Percentiles rank a stretch among this genome's conserved stretches.
phyloP scores from a whole-genome alignment of 495 filamentous ascomycete species.

The Hypoxylon crocopeplum region DNA sequence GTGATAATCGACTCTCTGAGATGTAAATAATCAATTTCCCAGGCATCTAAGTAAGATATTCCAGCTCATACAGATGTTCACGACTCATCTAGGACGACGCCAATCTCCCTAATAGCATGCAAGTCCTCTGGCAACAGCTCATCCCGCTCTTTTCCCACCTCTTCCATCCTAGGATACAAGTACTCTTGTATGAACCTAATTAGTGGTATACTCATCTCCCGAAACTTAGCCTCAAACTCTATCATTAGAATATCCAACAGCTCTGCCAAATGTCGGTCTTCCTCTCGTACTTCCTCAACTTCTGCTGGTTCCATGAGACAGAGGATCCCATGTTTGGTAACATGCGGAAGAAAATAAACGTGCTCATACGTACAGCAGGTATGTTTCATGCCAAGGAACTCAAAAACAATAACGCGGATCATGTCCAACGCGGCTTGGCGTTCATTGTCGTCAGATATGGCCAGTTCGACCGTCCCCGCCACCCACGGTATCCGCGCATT shows the following conservation, averaged over 20 bases:
- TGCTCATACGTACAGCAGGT: slow-evolving; percentile 2
- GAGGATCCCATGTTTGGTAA: neutral
- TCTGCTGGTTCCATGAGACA: slow-evolving; percentile 11
- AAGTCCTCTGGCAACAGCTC: neutral
- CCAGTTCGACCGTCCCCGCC: no score
- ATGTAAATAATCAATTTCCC: no score
- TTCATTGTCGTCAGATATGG: no score
- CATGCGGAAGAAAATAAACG: neutral
- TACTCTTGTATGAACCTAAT: slow-evolving; percentile 6
- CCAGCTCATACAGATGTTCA: no score
- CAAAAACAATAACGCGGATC: slow-evolving; percentile 5
- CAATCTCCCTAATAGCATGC: slow-evolving; percentile 8
- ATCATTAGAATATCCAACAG: slow-evolving; percentile 5
- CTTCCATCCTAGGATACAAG: slow-evolving; percentile 4
- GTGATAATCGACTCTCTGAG: no score
- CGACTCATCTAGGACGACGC: slow-evolving; percentile 13
- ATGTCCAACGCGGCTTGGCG: neutral
- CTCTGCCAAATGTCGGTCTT: slow-evolving; percentile 12
- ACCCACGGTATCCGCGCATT: no score
- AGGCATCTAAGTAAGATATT: no score
- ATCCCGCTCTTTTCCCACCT: slow-evolving; percentile 1
- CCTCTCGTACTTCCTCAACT: slow-evolving; percentile 19
- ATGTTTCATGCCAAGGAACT: slow-evolving; percentile 13
- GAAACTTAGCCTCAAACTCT: slow-evolving; percentile 14
- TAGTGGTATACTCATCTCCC: neutral